Evolutionary conservation across 2,329 filamentous ascomycete species (phyloP), one percentile per base, ranked within the genome.

Genomic region (Coleophoma cylindrospora): DNA sequence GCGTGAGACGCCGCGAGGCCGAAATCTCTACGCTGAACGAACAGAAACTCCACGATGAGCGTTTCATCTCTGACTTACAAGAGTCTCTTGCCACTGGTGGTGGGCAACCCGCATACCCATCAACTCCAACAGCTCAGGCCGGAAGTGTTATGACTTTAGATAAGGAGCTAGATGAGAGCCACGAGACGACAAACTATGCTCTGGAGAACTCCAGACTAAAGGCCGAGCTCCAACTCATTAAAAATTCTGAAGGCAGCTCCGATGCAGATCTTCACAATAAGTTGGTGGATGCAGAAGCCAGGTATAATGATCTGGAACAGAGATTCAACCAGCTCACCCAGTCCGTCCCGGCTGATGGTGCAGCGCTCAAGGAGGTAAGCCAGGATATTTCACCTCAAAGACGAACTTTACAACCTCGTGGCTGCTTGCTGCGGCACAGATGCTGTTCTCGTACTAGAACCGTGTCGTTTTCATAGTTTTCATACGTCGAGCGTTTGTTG

Each of bases 221-320:
- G 61, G 77, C 81, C 6, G 83, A 86, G 64, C 84, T 83, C 57
- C 74, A 76, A 34, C 64, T 84, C 8, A 67, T 85, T 12, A 76
- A 76, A 52, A 77, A 74, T 45, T 74, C 74, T 10, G 75, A 75
- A 8, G 74, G 74, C 8, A 75, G 77, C 2, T 79, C 82, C 56
- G 77, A 75, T 50, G 74, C 75, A 40, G 68, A 73, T 40, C 67
- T 85, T 43, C 73, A 79, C 32, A 70, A 71, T 48, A 79, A 84
- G 54, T 68, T 83, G 32, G 80, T 84, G 44, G 73, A 78, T 50
- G 67, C 76, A 50, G 75, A 73, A 49, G 70, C 72, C 47, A 74
- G 74, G 54, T 69, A 71, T 36, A 74, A 79, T 51, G 66, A 71
- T 38, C 64, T 82, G n/a, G 76, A 81, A 58, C 69, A 74, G 50